Conservation (phyloP, 2,329 filamentous ascomycete species). For the Coniochaeta hoffmannii region DNA sequence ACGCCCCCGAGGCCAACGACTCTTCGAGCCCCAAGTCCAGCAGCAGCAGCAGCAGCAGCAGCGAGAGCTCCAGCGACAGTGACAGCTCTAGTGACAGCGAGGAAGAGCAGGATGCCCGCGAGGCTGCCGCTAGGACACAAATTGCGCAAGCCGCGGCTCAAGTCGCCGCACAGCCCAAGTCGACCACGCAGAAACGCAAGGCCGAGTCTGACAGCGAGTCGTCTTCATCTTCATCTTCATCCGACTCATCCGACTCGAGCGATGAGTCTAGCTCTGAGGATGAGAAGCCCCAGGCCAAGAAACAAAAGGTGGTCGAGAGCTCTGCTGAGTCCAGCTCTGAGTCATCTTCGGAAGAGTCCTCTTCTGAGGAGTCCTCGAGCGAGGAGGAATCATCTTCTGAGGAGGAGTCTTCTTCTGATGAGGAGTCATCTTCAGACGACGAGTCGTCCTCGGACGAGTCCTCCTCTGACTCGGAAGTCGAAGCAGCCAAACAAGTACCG, state of each 20-base stretch:
- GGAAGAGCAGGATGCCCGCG: slow-evolving; percentile 12
- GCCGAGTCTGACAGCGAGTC: slow-evolving; percentile 33
- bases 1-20: slow-evolving; percentile 22
- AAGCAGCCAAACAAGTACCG: neutral
- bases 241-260: slow-evolving; percentile 21
- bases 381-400: slow-evolving; percentile 4
- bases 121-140: slow-evolving; percentile 10
- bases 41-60: slow-evolving; percentile 21
- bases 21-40: slow-evolving; percentile 27
- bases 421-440: slow-evolving; percentile 15
- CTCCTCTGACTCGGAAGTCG: slow-evolving; percentile 20
- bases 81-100: slow-evolving; percentile 17
- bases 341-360: slow-evolving; percentile 19
- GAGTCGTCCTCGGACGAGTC: slow-evolving; percentile 26
- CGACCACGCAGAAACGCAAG: slow-evolving; percentile 48
- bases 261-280: slow-evolving; percentile 36
- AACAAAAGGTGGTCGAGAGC: slow-evolving; percentile 30
- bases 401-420: neutral
- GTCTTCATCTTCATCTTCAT: slow-evolving; percentile 19
- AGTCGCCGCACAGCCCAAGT: slow-evolving; percentile 14
- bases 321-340: slow-evolving; percentile 16
- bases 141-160: neutral
- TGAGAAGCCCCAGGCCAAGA: slow-evolving; percentile 43
- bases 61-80: slow-evolving; percentile 19
- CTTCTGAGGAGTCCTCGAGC: slow-evolving; percentile 16